phyloP scores from a whole-genome alignment of 2,329 filamentous ascomycete genomes.

The Fusarium nematophilum region DNA sequence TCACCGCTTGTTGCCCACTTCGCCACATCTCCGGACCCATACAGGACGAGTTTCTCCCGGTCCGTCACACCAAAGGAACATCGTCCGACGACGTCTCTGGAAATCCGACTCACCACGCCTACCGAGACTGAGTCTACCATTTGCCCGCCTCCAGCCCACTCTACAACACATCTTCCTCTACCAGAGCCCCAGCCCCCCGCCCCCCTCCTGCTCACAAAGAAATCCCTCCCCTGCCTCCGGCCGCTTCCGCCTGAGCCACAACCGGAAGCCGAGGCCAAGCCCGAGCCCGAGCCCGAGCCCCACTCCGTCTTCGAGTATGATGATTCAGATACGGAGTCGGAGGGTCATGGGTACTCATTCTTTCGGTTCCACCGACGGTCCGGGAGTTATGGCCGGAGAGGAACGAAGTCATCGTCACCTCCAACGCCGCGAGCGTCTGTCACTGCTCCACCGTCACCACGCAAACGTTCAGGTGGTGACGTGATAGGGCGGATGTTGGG shows the following conservation, averaged over 20 bases:
- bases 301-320: slow-evolving; percentile 64
- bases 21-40: slow-evolving; percentile 28
- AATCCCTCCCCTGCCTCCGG: slow-evolving; percentile 43
- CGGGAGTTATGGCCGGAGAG: slow-evolving; percentile 45
- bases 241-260: slow-evolving; percentile 40
- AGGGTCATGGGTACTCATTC: slow-evolving; percentile 49
- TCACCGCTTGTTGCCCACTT: slow-evolving; percentile 27
- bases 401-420: not conserved
- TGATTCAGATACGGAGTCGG: slow-evolving; percentile 55
- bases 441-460: slow-evolving; percentile 42
- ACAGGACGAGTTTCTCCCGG: slow-evolving; percentile 19
- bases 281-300: slow-evolving; percentile 36
- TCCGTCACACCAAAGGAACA: slow-evolving; percentile 31
- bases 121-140: slow-evolving; percentile 26
- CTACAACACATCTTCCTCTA: slow-evolving; percentile 38
- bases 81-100: slow-evolving; percentile 28
- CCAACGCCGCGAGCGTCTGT: slow-evolving; percentile 23
- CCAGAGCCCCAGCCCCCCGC: slow-evolving; percentile 25
- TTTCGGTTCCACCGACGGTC: slow-evolving; percentile 57
- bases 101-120: slow-evolving; percentile 15
- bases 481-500: slow-evolving; percentile 54
- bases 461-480: slow-evolving; percentile 48
- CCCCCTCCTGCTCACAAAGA: slow-evolving; percentile 40
- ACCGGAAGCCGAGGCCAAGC: slow-evolving; percentile 20
- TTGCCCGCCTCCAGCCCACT: slow-evolving; percentile 38